Evolutionary conservation across 441 rosid genomes (phyloP).

Genomic region (Cnidoscolus chayamansa): DNA sequence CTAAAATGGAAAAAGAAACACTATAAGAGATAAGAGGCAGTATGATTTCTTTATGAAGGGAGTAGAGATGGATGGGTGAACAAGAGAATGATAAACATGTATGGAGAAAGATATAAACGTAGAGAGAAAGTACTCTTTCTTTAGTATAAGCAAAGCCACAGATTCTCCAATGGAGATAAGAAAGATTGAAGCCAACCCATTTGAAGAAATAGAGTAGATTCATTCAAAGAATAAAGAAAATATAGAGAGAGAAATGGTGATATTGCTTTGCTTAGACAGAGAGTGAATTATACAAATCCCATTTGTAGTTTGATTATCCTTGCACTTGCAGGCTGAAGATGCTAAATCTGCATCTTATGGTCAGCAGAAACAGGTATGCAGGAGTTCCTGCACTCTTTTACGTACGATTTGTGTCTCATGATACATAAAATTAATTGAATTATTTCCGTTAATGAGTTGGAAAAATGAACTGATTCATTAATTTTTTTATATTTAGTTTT

Average conservation of each 20-base stretch:
- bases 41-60: too few species aligned
- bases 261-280: slow-evolving; percentile 24
- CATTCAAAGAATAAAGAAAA: slow-evolving; percentile 19
- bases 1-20: slow-evolving; percentile 4
- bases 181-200: slow-evolving; percentile 45
- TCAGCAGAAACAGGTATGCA: too few species aligned
- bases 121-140: slow-evolving; percentile 28
- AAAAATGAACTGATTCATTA: too few species aligned
- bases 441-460: too few species aligned
- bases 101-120: not conserved
- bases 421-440: too few species aligned
- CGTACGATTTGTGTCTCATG: too few species aligned
- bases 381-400: too few species aligned
- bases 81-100: too few species aligned
- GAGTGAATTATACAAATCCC: slow-evolving; percentile 21
- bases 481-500: too few species aligned
- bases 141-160: slow-evolving; percentile 35
- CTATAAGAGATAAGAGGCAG: too few species aligned
- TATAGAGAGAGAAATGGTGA: not conserved
- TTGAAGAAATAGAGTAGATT: slow-evolving; percentile 11
- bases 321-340: slow-evolving; percentile 6
- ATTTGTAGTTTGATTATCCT: not conserved
- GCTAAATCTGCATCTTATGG: not conserved
- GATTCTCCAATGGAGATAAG: slow-evolving; percentile 43
- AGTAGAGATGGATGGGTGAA: too few species aligned